Conservation (phyloP, 805 yeast species). For the Kodamaea jinghongensis region DNA sequence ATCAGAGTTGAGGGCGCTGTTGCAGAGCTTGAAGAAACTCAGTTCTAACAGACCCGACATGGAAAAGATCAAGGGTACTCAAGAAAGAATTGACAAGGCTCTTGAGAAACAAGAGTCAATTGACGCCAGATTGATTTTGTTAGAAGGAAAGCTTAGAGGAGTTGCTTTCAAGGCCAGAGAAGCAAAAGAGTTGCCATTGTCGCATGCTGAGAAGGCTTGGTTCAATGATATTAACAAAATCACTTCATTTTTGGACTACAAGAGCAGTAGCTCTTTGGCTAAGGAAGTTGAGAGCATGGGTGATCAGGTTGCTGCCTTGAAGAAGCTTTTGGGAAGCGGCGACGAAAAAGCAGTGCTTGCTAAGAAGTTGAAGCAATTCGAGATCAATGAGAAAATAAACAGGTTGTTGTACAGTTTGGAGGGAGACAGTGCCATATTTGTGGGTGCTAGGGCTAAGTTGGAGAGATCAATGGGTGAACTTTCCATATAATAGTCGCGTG, state of each 20-base stretch:
- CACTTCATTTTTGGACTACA: conserved; percentile 11
- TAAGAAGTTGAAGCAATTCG: conserved; percentile 15
- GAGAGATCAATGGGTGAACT: conserved; percentile 3
- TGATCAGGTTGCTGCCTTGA: conserved; percentile 19
- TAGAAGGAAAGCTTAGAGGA: conserved; percentile 22
- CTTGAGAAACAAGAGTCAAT: conserved; percentile 21
- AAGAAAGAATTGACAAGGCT: conserved; percentile 14
- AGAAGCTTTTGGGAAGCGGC: conserved; percentile 8
- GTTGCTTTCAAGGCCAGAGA: conserved; percentile 23
- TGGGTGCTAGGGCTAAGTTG: conserved; percentile 1
- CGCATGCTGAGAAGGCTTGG: conserved; percentile 36
- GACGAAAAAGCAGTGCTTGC: conserved; percentile 1
- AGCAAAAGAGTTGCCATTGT: conserved; percentile 27
- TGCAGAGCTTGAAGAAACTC: conserved; percentile 10
- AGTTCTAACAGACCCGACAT: conserved; percentile 10
- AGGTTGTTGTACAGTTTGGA: conserved; percentile 3
- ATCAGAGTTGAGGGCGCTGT: conserved; percentile 22
- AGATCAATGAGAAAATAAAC: conserved; percentile 14
- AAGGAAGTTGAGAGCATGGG: conserved; percentile 16
- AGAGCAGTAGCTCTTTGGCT: conserved; percentile 12
- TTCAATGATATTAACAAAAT: conserved; percentile 34
- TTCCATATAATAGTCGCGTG: no score
- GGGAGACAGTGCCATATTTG: neutral
- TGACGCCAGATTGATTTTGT: conserved; percentile 15
- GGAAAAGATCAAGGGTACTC: conserved; percentile 10